phyloP scores from a whole-genome alignment of 2,329 filamentous ascomycete genomes.

The Stachybotrys elegans region DNA sequence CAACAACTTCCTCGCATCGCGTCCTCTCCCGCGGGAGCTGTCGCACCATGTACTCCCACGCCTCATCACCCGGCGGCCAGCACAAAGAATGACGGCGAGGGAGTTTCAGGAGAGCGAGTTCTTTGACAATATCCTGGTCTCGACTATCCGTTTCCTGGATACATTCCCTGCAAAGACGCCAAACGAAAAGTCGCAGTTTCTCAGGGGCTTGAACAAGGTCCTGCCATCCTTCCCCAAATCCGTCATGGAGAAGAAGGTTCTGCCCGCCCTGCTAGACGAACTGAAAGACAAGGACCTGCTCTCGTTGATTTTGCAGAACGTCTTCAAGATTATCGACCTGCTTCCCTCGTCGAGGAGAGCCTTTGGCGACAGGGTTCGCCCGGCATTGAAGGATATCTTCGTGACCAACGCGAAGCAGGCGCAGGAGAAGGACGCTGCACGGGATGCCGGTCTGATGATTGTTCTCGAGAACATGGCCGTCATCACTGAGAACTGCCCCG shows the following conservation, averaged over 20 bases:
- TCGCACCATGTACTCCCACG: constrained; percentile 71
- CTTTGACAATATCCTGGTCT: constrained; percentile 95
- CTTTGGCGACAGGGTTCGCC: constrained; percentile 83
- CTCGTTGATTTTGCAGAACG: constrained; percentile 79
- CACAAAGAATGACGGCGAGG: constrained; percentile 77
- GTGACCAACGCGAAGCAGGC: constrained; percentile 51
- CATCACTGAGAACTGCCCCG: constrained; percentile 75
- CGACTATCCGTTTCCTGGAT: constrained; percentile 92
- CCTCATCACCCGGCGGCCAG: constrained; percentile 81
- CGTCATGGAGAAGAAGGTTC: constrained; percentile 89
- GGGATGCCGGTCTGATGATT: constrained; percentile 88
- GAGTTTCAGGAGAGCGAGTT: constrained; percentile 95
- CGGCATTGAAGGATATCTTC: constrained; percentile 79
- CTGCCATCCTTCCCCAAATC: constrained; percentile 88
- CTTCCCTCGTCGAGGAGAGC: constrained; percentile 72
- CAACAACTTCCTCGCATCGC: constrained; percentile 82
- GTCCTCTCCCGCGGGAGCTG: constrained; percentile 75
- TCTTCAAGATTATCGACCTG: constrained; percentile 82
- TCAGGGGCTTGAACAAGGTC: constrained; percentile 82
- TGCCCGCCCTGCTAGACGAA: constrained; percentile 86
- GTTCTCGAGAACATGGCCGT: constrained; percentile 76
- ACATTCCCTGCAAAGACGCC: constrained; percentile 86
- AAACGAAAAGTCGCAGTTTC: constrained; percentile 85
- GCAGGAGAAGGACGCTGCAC: constrained; percentile 72
- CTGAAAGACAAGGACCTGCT: constrained; percentile 87